Base-by-base conservation (phyloP, 2,329 filamentous ascomycete species). In the Paraconiothyrium brasiliense region DNA sequence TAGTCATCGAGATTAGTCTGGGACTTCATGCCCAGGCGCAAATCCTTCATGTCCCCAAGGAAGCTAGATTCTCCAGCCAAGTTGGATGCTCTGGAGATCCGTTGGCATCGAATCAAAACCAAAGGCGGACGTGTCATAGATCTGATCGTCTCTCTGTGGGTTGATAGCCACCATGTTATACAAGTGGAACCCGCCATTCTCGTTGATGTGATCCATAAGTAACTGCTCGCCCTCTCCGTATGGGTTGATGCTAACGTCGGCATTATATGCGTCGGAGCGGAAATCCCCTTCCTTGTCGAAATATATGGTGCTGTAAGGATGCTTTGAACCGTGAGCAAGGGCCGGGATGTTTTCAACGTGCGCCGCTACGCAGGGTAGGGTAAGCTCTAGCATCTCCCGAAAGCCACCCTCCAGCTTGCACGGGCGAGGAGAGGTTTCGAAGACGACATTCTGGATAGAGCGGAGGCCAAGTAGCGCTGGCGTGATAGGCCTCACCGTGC, bases 391-490 rank as follows among this genome's bases (percentile, higher is more conserved):
- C 46, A 48, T 48, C 11, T 48, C 22, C 10, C 46, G 46, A 22
- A 48, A 48, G 46, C 20, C 46, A 30, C 46, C 24, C 24, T 48
- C 65, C 20, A 65, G 49, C 11, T 50, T 60, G 20, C 59, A 59
- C 22, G 47, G 58, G 2, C 48, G 43, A 34, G 47, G 47, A 34
- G 4, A 9, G 14, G 47, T 49, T 35, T 59, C 59, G 22, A 70
- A 57, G 37, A 48, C 32, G 41, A 69, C 60, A 2, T 58, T 51
- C n/a, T 56, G 27, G 5, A 72, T 52, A 16, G 62, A 65, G 4
- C 67, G 67, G 48, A 71, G 63, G 2, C 61, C 64, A 9, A 68
- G 58, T 2, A 72, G 61, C 7, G 70, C 66, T 22, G 57, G 65
- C 10, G 65, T 44, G 10, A 68, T 20, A 3, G 41, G 50, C 32